Evolutionary conservation across 2,329 filamentous ascomycete species (phyloP).

Genomic region (Epichloe scottii): DNA sequence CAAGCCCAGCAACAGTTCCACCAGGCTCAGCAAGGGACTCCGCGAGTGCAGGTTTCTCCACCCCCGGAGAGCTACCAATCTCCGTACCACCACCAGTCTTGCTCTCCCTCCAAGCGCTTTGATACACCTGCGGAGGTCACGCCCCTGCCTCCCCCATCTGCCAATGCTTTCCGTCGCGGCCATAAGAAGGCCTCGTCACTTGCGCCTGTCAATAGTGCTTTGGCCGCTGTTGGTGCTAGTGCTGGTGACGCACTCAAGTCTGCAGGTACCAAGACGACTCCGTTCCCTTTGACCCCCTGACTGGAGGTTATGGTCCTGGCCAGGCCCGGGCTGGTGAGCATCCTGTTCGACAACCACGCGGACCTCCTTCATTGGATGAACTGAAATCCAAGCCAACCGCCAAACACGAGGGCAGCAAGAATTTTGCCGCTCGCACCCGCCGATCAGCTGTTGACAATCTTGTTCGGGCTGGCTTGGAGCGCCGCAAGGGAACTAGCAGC

Average conservation of each 20-base stretch:
- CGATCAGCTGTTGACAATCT: slow-evolving; percentile 86
- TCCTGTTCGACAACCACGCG: slow-evolving; percentile 82
- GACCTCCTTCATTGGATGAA: slow-evolving; percentile 84
- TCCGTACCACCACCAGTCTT: slow-evolving; percentile 45
- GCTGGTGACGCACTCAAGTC: slow-evolving; percentile 38
- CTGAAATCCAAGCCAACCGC: slow-evolving; percentile 79
- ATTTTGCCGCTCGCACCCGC: slow-evolving; percentile 86
- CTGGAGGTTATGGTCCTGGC: slow-evolving; percentile 81
- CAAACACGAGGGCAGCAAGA: slow-evolving; percentile 92
- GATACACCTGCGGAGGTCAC: slow-evolving; percentile 54
- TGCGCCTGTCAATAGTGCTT: slow-evolving; percentile 41
- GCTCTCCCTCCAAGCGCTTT: slow-evolving; percentile 52
- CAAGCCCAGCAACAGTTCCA: slow-evolving; percentile 27
- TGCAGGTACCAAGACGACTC: slow-evolving; percentile 63
- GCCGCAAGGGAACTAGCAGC: slow-evolving; percentile 64
- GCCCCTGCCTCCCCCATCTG: slow-evolving; percentile 75
- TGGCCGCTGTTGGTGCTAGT: slow-evolving; percentile 31
- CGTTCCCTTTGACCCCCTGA: slow-evolving; percentile 72
- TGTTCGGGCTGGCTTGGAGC: slow-evolving; percentile 76
- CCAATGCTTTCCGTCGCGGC: slow-evolving; percentile 82
- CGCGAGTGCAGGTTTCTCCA: slow-evolving; percentile 72
- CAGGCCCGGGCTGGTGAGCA: slow-evolving; percentile 91
- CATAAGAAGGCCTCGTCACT: slow-evolving; percentile 85
- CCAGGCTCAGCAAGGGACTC: slow-evolving; percentile 41
- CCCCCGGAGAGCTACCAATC: slow-evolving; percentile 47